Percentiles rank a stretch among this genome's conserved stretches.
phyloP scores from a whole-genome alignment of 176 grass and related monocot species.

The Eleusine coracana region DNA sequence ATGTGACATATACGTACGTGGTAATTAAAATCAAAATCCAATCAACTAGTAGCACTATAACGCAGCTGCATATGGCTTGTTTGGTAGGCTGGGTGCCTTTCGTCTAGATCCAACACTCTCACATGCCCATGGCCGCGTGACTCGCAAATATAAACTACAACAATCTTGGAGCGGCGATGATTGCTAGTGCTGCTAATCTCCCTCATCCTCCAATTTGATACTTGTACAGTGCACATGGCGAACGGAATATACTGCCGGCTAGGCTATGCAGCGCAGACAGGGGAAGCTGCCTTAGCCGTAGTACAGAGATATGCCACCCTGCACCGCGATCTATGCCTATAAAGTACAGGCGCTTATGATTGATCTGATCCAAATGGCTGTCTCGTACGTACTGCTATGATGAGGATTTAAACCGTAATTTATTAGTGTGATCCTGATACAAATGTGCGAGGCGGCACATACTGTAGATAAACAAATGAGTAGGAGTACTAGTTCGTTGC shows the following conservation, averaged over 20 bases:
- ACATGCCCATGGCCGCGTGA: neutral
- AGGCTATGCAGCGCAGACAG: neutral
- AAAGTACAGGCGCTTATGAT: neutral
- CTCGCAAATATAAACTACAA: neutral
- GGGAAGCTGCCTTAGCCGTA: neutral
- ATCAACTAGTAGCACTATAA: too few relatives aligned
- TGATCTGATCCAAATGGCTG: neutral
- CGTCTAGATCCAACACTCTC: neutral
- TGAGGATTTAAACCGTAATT: too few relatives aligned
- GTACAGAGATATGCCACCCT: constrained; percentile 1
- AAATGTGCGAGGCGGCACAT: too few relatives aligned
- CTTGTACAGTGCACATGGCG: neutral
- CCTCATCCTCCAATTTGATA: neutral
- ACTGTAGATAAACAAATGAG: too few relatives aligned
- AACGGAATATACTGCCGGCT: neutral
- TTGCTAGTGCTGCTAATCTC: too few relatives aligned
- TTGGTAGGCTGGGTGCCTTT: neutral
- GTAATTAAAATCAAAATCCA: too few relatives aligned
- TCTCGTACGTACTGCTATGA: too few relatives aligned
- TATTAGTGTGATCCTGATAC: too few relatives aligned
- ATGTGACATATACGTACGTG: too few relatives aligned
- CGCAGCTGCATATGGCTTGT: neutral
- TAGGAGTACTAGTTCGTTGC: too few relatives aligned
- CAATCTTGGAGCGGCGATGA: neutral
- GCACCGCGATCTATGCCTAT: neutral